Evolutionary conservation across 345 rosid genomes (phyloP).

Genomic region (Ailanthus altissimus): DNA sequence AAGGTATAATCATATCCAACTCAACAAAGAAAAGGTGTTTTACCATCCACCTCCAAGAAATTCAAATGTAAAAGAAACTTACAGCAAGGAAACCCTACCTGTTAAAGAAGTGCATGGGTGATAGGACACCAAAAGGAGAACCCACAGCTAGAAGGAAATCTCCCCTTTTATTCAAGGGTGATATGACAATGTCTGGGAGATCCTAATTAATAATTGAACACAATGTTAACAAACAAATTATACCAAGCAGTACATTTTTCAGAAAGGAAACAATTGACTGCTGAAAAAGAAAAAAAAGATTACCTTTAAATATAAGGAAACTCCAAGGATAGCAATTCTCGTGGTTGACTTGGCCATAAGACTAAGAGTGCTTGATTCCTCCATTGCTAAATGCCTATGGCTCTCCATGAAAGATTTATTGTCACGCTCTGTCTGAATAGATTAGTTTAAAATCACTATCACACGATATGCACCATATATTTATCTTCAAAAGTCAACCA

Average conservation of each 20-base stretch:
- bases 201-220: constrained; percentile 48
- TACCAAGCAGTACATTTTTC: background rate
- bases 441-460: constrained; percentile 9
- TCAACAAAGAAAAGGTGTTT: background rate
- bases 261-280: constrained; percentile 13
- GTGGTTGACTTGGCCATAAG: constrained; percentile 57
- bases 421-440: constrained; percentile 41
- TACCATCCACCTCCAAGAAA: constrained; percentile 5
- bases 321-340: constrained; percentile 82
- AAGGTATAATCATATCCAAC: background rate
- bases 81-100: constrained; percentile 50
- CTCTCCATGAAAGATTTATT: constrained; percentile 37
- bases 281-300: constrained; percentile 9
- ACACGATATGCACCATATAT: background rate
- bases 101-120: constrained; percentile 87
- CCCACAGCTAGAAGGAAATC: constrained; percentile 76
- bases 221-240: constrained; percentile 11
- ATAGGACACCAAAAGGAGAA: constrained; percentile 94
- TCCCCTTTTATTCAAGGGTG: constrained; percentile 54
- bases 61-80: constrained; percentile 12
- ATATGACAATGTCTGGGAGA: constrained; percentile 42
- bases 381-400: constrained; percentile 30
- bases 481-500: constrained; percentile 7
- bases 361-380: constrained; percentile 49
- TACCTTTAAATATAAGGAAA: constrained; percentile 55